Percentiles rank a stretch among this genome's conserved stretches.
Evolutionary conservation across 2,329 filamentous ascomycete species (phyloP).

Genomic region (Xylariaceae sp.): DNA sequence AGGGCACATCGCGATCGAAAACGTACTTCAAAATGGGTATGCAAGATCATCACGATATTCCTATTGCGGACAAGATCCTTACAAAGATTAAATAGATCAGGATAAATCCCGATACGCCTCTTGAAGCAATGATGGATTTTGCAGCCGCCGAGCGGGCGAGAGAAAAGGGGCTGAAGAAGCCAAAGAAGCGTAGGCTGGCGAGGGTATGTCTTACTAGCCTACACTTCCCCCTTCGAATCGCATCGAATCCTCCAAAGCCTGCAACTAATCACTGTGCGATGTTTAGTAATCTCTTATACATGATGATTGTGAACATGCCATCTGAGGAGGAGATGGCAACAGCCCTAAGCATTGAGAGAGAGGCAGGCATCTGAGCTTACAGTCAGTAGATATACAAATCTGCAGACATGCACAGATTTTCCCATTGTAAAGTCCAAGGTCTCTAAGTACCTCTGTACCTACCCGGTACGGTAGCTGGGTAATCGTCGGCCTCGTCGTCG

Average conservation of each 20-base stretch:
- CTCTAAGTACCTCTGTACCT: no score
- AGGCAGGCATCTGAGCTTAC: no score
- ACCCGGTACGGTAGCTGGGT: no score
- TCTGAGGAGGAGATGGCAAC: constrained; percentile 3
- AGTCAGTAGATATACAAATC: no score
- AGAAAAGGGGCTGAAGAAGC: constrained; percentile 8
- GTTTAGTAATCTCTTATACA: constrained; percentile 8
- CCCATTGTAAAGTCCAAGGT: no score
- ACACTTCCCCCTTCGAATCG: no score
- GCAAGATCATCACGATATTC: background rate
- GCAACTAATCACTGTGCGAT: background rate
- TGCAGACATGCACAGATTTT: no score
- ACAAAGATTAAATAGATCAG: constrained; percentile 1
- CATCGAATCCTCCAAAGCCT: no score
- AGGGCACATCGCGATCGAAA: constrained; percentile 5
- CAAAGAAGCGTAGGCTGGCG: constrained; percentile 6
- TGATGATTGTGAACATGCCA: constrained; percentile 8
- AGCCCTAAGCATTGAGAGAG: background rate
- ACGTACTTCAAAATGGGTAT: constrained; percentile 6
- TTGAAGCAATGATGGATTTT: constrained; percentile 7
- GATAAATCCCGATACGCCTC: constrained; percentile 5
- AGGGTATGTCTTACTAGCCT: constrained; percentile 4
- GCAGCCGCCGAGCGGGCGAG: constrained; percentile 4
- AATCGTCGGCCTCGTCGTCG: no score
- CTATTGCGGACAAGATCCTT: background rate